Evolutionary conservation across 2,329 filamentous ascomycete species (phyloP), one percentile per base, ranked within the genome.

Genomic region (Diaporthe vaccinii): DNA sequence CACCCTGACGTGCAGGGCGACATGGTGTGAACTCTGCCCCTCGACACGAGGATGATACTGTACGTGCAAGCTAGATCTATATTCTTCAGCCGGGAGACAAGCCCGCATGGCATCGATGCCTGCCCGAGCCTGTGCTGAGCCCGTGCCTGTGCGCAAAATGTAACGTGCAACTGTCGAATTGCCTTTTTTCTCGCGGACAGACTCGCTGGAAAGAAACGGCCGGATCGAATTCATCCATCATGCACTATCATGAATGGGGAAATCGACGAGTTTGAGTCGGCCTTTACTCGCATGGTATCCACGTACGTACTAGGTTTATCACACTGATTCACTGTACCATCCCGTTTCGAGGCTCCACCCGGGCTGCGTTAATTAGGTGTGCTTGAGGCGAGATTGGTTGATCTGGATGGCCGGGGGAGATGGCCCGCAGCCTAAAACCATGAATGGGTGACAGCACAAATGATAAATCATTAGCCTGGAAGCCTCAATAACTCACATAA

Each of bases 361-460:
- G 22, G 34, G 49, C 46, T 55, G 65, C 34, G 49, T 69, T 22
- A 39, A 68, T 68, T 68, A 53, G 31, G 31, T 12, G 46, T 51
- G 46, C 31, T 22, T 25, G 46, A 68, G 46, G 31, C 46, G 65
- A 68, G 65, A 68, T 68, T 68, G 65, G 46, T 53, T 68, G 65
- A 36, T 68, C 65, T 68, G 65, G 65, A 53, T 53, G 65, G 14
- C 22, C 62, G 62, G 62, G 62, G 44, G 31, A 51, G 31, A 12
- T 39, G 65, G 65, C 31, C 65, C 65, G 65, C 65, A 53, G 65
- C 46, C 65, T 68, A 53, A 68, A 68, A 53, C 46, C 65, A 51
- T 68, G 62, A 36, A 36, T 68, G 28, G 7, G 46, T 53, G 65
- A 68, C 46, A 53, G 31, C 17, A 51, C 20, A 9, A 68, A 51